Evolutionary conservation across 805 yeast genomes (phyloP), one percentile per base, ranked within the genome.

Genomic region (Komagataella pastoris): DNA sequence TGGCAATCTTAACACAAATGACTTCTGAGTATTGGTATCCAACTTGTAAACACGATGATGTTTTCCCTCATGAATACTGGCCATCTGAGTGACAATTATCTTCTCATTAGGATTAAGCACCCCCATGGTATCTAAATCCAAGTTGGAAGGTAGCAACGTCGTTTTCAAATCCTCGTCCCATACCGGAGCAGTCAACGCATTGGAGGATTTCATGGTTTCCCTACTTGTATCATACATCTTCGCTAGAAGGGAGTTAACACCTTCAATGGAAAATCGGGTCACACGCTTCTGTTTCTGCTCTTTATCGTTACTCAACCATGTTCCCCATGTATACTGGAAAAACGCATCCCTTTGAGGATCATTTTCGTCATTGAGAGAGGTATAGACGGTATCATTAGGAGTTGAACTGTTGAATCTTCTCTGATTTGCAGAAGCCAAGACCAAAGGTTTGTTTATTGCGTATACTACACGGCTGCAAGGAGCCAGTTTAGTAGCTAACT

Each of bases 271-370:
- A 66, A 91, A 91, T 56, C 74, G 75, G 18, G 97, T 91, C 52
- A 76, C 77, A 67, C 99, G 80, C 58, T 79, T 80, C 14, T 74
- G 79, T 61, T 87, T 85, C 64, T 93, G 90, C 36, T 66, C 67
- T 52, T 73, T 75, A 63, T 93, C 96, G 62, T 91, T 79, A 56
- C 75, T 79, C 59, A 90, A 70, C 98, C 98, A 91, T 6, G 96
- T 77, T 49, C 99, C 99, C 95, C 98, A 91, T 2, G 93, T 74
- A 64, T 89, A 91, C 59, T 85, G 80, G 72, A 88, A 91, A 61
- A 93, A 87, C 47, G 79, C 73, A 52, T 76, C 77, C 65, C 90
- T 75, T 49, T 79, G 69, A 8, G 88, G 88, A 61, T 85, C 90
- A 45, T 72, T 67, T 52, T 79, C 77, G 58, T 83, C 84, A 24